Evolutionary conservation across 495 filamentous ascomycete genomes (phyloP).

Genomic region (Penicillium cinerascens): DNA sequence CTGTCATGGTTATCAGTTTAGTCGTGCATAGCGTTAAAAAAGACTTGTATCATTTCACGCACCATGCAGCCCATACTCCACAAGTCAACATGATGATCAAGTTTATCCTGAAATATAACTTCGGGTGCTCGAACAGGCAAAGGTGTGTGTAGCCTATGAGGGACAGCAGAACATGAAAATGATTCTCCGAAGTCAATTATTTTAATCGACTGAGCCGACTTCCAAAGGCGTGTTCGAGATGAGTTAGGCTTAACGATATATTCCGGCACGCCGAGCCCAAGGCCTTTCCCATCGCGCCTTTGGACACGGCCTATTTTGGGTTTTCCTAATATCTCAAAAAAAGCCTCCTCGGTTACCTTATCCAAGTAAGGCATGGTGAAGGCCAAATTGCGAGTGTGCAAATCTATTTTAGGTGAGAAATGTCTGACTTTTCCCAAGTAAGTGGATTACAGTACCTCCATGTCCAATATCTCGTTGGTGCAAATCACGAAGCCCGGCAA

Average conservation of each 20-base stretch:
- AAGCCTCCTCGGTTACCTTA: constrained; percentile 21
- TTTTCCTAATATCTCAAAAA: constrained; percentile 33
- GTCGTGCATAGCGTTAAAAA: not conserved
- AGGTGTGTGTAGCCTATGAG: constrained; percentile 36
- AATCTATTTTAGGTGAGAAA: constrained; percentile 28
- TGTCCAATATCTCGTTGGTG: constrained; percentile 41
- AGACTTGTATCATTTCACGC: constrained; percentile 10
- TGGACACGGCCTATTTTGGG: constrained; percentile 34
- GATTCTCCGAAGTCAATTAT: constrained; percentile 46
- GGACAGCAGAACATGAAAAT: constrained; percentile 25
- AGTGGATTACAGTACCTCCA: constrained; percentile 33
- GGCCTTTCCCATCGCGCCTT: constrained; percentile 29
- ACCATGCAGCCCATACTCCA: constrained; percentile 44
- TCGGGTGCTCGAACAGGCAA: constrained; percentile 37
- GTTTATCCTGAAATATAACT: constrained; percentile 35
- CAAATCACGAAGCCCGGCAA: constrained; percentile 37
- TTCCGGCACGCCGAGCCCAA: constrained; percentile 29
- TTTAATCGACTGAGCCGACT: constrained; percentile 20
- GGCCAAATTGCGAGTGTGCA: constrained; percentile 48
- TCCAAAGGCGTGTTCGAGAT: constrained; percentile 19
- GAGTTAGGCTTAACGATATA: constrained; percentile 33
- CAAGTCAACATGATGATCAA: constrained; percentile 42
- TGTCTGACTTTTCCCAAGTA: constrained; percentile 7
- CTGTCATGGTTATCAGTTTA: constrained; percentile 23
- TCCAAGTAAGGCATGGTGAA: constrained; percentile 30